phyloP scores from a whole-genome alignment of 306 rosid species.

The Castanospermum australe region DNA sequence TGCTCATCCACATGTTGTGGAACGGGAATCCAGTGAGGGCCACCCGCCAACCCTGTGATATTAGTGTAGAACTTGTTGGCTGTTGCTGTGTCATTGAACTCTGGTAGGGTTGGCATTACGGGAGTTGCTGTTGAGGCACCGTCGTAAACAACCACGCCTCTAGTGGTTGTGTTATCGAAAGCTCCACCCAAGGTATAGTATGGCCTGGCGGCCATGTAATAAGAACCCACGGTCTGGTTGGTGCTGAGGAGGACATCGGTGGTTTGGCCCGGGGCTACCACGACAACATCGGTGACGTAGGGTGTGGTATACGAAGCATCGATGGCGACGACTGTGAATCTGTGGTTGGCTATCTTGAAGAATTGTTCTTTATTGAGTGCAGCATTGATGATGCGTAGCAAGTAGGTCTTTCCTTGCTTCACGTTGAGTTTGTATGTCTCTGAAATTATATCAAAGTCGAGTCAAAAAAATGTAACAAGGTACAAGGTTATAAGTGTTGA shows the following conservation, averaged over 20 bases:
- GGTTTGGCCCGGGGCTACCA: slow-evolving; percentile 63
- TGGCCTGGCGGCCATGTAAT: slow-evolving; percentile 57
- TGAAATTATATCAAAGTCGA: not conserved
- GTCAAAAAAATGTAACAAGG: too few species aligned
- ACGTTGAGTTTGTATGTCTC: slow-evolving; percentile 35
- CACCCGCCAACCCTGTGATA: slow-evolving; percentile 36
- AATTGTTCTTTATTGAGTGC: slow-evolving; percentile 64
- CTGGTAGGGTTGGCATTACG: slow-evolving; percentile 49
- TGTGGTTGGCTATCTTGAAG: slow-evolving; percentile 67
- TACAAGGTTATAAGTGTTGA: not conserved
- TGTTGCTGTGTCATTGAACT: slow-evolving; percentile 33
- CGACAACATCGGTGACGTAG: slow-evolving; percentile 45
- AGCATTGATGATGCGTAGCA: slow-evolving; percentile 60
- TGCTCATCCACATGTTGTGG: slow-evolving; percentile 48
- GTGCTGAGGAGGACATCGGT: slow-evolving; percentile 49
- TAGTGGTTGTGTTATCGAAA: too few species aligned
- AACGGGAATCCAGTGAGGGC: slow-evolving; percentile 53
- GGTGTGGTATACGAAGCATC: slow-evolving; percentile 59
- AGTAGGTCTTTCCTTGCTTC: slow-evolving; percentile 48
- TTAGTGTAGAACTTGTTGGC: slow-evolving; percentile 55
- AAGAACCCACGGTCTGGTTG: slow-evolving; percentile 42
- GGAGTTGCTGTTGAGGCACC: slow-evolving; percentile 21
- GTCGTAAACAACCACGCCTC: slow-evolving; percentile 45
- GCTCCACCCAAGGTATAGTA: too few species aligned
- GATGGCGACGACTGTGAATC: slow-evolving; percentile 55